Base-by-base conservation (phyloP, 1,284 basidiomycete species). In the Gomphus bonarii region DNA sequence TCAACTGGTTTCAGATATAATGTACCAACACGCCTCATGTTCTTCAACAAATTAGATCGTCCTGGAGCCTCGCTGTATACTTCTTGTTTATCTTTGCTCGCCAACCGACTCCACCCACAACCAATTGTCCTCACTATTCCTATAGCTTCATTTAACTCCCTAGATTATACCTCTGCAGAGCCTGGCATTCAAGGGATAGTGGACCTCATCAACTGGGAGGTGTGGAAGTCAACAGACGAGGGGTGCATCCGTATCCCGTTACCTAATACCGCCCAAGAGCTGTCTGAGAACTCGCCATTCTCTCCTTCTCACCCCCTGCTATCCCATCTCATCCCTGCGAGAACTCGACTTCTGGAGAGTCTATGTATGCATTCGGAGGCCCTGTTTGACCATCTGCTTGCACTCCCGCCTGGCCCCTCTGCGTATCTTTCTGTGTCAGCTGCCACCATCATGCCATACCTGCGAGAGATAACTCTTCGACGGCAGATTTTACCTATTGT, bases 11-110 rank as follows among this genome's bases (percentile, higher is more conserved):
- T 40, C 58, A 91, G 89, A 63, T 92, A 94, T 68, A 77, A 77
- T 31, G 91, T 94, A 2, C 72, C 79, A 1, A 86, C 88, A 9
- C 76, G 87, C 49, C 77, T 95, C 54, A 74, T 93, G 63, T 93
- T 94, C 67, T 68, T 94, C 60, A 95, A 95, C 74, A 95, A 95
- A 67, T 77, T 94, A 42, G 91, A 95, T 67, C 81, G 91, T 47
- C 78, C 88, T 44, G 91, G 91, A 31, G 86, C 88, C 16, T 91
- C 88, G 0, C 82, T 91, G 60, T 74, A 76, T 53, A 75, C 81
- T 1, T 90, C 88, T 0, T 63, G 92, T 11, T 65, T 76, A 16
- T 92, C 89, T 28, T 72, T 93, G 18, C 74, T 91, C 7, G 71
- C 80, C 9, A 79, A 90, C 64, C 78, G 82, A 25, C 75, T 95